These are phyloP conservation scores for Boletus insuetus DNA, from an alignment of 768 basidiomycete genomes.

Conservation along the genomic window DNA sequence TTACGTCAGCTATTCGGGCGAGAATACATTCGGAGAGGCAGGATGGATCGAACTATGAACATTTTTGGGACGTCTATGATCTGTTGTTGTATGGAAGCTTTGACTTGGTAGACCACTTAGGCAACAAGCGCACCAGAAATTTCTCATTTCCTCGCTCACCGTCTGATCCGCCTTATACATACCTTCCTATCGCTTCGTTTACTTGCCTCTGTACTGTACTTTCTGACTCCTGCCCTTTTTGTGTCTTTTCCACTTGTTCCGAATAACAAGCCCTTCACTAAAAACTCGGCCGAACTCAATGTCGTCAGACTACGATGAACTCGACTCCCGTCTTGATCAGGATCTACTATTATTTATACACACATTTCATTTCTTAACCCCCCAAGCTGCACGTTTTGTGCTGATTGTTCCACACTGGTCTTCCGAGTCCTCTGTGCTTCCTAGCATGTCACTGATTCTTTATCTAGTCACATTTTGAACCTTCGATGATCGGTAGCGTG, in stretches of 20 bases:
- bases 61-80: slow-evolving; percentile 16
- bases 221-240: slow-evolving; percentile 9
- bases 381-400: too few relatives aligned
- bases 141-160: slow-evolving; percentile 5
- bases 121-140: slow-evolving; percentile 26
- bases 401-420: too few relatives aligned
- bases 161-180: slow-evolving; percentile 22
- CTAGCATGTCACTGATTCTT: not conserved
- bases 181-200: slow-evolving; percentile 24
- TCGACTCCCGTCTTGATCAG: too few relatives aligned
- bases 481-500: slow-evolving; percentile 52
- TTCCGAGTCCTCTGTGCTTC: too few relatives aligned
- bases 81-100: slow-evolving; percentile 20
- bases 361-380: too few relatives aligned
- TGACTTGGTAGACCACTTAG: slow-evolving; percentile 27
- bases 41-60: slow-evolving; percentile 35
- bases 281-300: not conserved
- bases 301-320: too few relatives aligned
- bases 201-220: slow-evolving; percentile 30
- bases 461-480: not conserved
- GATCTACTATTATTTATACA: too few relatives aligned
- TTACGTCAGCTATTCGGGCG: slow-evolving; percentile 97
- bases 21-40: slow-evolving; percentile 84
- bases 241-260: slow-evolving; percentile 8
- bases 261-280: slow-evolving; percentile 17